These are phyloP conservation scores for Canariomyces notabilis DNA, from an alignment of 2,329 filamentous ascomycete species.

Conservation along the genomic window DNA sequence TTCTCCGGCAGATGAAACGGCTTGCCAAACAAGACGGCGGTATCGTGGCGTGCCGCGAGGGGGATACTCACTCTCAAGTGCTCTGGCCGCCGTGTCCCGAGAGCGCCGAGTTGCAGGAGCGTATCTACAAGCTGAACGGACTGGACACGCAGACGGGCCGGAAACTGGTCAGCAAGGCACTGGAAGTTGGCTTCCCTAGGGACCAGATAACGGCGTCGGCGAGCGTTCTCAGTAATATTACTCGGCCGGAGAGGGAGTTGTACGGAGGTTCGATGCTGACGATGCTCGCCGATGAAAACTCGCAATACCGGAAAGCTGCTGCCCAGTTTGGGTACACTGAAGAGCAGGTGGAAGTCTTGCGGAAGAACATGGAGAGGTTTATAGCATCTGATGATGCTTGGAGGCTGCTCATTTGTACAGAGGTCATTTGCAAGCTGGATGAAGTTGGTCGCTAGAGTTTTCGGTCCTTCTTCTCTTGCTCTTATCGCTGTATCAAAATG, in stretches of 20 bases:
- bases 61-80: constrained; percentile 10
- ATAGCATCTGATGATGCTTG: constrained; percentile 12
- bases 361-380: constrained; percentile 11
- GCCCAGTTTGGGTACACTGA: constrained; percentile 8
- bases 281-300: constrained; percentile 7
- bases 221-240: constrained; percentile 11
- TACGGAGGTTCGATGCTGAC: constrained; percentile 6
- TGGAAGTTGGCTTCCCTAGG: constrained; percentile 8
- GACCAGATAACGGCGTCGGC: constrained; percentile 11
- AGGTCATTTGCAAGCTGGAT: constrained; percentile 8
- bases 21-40: constrained; percentile 9
- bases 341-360: constrained; percentile 11
- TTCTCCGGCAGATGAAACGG: constrained; percentile 8
- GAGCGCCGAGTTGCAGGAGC: constrained; percentile 9
- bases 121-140: constrained; percentile 14
- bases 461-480: too few species aligned
- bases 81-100: constrained; percentile 8
- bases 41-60: constrained; percentile 10
- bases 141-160: constrained; percentile 12
- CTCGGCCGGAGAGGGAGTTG: not conserved
- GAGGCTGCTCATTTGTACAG: constrained; percentile 10
- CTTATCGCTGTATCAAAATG: too few species aligned
- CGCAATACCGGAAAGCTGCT: constrained; percentile 6
- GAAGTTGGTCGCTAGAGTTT: not conserved
- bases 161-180: constrained; percentile 10